Evolutionary conservation across 495 filamentous ascomycete genomes (phyloP).

Genomic region (Acidomyces sp.): DNA sequence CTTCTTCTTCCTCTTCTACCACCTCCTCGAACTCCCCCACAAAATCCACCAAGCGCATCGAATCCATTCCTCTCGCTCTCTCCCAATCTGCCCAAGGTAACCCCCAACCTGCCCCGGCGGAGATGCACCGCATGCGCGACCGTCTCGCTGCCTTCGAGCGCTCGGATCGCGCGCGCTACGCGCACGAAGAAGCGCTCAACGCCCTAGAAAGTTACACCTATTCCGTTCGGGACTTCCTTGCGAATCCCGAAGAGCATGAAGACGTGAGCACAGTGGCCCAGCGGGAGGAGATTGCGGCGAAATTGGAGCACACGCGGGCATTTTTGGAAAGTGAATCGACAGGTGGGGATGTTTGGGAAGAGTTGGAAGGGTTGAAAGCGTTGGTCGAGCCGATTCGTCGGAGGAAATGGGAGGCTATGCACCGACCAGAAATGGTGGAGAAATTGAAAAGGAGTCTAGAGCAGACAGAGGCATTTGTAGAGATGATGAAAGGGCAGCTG

Average conservation of each 20-base stretch:
- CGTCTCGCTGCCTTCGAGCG: conserved; percentile 63
- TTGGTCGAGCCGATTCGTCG: conserved; percentile 56
- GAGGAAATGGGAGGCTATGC: conserved; percentile 52
- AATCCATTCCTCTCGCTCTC: conserved; percentile 57
- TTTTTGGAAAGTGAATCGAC: conserved; percentile 81
- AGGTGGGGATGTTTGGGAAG: conserved; percentile 54
- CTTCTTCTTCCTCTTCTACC: conserved; percentile 30
- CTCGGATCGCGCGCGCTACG: conserved; percentile 62
- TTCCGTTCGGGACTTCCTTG: conserved; percentile 65
- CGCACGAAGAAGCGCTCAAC: conserved; percentile 81
- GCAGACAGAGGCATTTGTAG: conserved; percentile 42
- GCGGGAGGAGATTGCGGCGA: conserved; percentile 47
- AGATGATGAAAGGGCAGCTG: conserved; percentile 36
- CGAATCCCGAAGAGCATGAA: conserved; percentile 61
- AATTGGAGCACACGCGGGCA: conserved; percentile 55
- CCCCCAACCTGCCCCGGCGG: conserved; percentile 42
- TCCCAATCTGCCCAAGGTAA: conserved; percentile 48
- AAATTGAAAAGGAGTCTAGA: conserved; percentile 48
- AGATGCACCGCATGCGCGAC: conserved; percentile 52
- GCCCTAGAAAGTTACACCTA: conserved; percentile 91
- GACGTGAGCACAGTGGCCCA: conserved; percentile 51
- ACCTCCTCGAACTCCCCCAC: conserved; percentile 31
- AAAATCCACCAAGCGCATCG: conserved; percentile 48
- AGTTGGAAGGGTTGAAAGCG: conserved; percentile 58
- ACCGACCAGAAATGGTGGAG: conserved; percentile 53